Evolutionary conservation across 2,329 filamentous ascomycete genomes (phyloP), one percentile per base, ranked within the genome.

Genomic region (Bipolaris victoriae): DNA sequence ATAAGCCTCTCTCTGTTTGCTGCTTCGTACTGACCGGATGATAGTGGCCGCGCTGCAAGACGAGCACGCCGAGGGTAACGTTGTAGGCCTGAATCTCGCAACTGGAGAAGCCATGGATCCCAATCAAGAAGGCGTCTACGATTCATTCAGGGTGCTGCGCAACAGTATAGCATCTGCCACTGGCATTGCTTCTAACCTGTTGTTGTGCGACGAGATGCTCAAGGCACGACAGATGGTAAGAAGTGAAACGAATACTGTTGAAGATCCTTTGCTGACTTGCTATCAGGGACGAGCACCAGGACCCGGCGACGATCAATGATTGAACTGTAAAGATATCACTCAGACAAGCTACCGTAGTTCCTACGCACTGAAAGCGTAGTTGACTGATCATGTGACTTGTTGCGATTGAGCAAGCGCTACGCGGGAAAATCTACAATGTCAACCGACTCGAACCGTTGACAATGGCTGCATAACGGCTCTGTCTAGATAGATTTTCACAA

Each of bases 61-160:
- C 70, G 94, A 96, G 78, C 84, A 90, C 66, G 82, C 83, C 7
- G 90, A 97, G 33, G 94, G 94, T 55, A 91, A 95, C 68, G 79
- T 91, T 40, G 92, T 95, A 55, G 95, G 95, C 18, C 81, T 99
- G 63, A 90, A 98, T 75, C 83, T 99, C 54, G 84, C 88, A 48
- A 92, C 91, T 5, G 95, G 95, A 58, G 88, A 95, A 73, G 90
- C 94, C 1, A 98, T 98, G 93, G 95, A 98, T 73, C 95, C 95
- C 1, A 88, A 92, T 60, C 87, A 96, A 65, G 90, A 91, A 75
- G 95, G 95, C 69, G 90, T 99, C 7, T 99, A 91, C 76, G 95
- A 99, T 77, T 97, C 93, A 13, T 99, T 96, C 87, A 87, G 95
- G 57, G 95, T 99, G 35, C 79, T 99, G 69, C 86, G 95, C 67